Evolutionary conservation across 2,329 filamentous ascomycete genomes (phyloP), one percentile per base, ranked within the genome.

Genomic region (Apiospora sp.): DNA sequence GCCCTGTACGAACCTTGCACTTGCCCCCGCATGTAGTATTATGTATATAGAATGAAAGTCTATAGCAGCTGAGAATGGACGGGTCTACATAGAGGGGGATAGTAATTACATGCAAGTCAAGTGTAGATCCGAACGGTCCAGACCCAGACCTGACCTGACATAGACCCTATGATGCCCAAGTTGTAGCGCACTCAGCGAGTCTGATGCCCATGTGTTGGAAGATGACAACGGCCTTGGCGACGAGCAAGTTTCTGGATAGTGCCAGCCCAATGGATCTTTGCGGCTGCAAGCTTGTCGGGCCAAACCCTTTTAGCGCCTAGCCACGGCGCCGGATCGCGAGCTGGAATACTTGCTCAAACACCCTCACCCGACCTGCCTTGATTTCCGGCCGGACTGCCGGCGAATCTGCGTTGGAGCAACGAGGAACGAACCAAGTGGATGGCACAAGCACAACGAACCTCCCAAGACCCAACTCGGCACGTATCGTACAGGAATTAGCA

Each of bases 281-380:
- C 67, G 30, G 43, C 67, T 69, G 67, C 67, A 71, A 49, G 43
- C 24, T 30, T 30, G 68, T 19, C 64, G 16, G 46, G 16, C 46
- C 37, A n/a, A 43, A 19, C 22, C 30, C 49, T 16, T 22, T 44
- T 30, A 58, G 51, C 49, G 69, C 34, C 30, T 34, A 49, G 41
- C 68, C 69, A 44, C 27, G 27, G 27, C 48, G 48, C 43, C 34
- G 48, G 37, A 70, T 34, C 48, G 37, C 37, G 22, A 44, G 22
- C 44, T 43, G 64, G 46, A 13, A 37, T 54, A 71, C 5, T 51
- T 72, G 71, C 71, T 72, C 71, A 72, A 72, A 72, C 10, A 68
- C 48, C 64, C 71, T 69, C 71, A 71, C 8, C 1, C 7, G 24
- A 41, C 34, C 14, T 14, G 61, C 24, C 44, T 14, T 34, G 58